Conservation (phyloP, 768 basidiomycete species). For the Boletus reticulatus region DNA sequence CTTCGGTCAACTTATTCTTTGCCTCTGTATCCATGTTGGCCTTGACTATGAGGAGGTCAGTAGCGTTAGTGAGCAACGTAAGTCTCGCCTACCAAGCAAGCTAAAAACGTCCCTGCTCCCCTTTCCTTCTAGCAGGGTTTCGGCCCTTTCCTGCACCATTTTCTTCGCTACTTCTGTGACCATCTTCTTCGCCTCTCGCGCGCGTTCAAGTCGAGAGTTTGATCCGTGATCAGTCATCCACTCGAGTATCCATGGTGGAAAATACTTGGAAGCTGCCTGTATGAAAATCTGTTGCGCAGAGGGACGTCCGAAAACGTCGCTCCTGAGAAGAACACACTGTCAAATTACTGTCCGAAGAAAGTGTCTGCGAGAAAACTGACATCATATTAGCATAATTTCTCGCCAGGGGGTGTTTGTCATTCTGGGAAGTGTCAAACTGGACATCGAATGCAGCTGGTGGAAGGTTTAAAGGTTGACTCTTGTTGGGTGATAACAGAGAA, state of each 20-base stretch:
- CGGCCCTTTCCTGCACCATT: constrained; percentile 18
- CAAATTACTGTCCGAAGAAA: constrained; percentile 2
- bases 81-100: constrained; percentile 36
- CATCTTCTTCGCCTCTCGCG: constrained; percentile 8
- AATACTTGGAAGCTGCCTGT: constrained; percentile 10
- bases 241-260: constrained; percentile 26
- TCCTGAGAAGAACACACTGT: constrained; percentile 18
- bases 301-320: constrained; percentile 17
- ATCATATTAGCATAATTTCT: constrained; percentile 8
- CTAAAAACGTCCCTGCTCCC: constrained; percentile 23
- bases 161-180: constrained; percentile 11
- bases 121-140: constrained; percentile 9
- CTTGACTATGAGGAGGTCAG: constrained; percentile 16
- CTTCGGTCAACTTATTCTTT: constrained; percentile 23
- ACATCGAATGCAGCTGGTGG: constrained; percentile 48
- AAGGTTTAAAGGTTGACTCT: neutral
- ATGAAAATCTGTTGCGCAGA: constrained; percentile 18
- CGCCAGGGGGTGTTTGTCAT: constrained; percentile 11
- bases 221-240: constrained; percentile 32
- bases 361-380: constrained; percentile 5
- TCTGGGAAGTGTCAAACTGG: constrained; percentile 33
- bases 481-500: neutral
- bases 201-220: constrained; percentile 18
- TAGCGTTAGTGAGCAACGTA: neutral
- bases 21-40: constrained; percentile 28